Evolutionary conservation across 2,329 filamentous ascomycete genomes (phyloP), one percentile per base, ranked within the genome.

Genomic region (Teratosphaeria pseudoeucalypti): DNA sequence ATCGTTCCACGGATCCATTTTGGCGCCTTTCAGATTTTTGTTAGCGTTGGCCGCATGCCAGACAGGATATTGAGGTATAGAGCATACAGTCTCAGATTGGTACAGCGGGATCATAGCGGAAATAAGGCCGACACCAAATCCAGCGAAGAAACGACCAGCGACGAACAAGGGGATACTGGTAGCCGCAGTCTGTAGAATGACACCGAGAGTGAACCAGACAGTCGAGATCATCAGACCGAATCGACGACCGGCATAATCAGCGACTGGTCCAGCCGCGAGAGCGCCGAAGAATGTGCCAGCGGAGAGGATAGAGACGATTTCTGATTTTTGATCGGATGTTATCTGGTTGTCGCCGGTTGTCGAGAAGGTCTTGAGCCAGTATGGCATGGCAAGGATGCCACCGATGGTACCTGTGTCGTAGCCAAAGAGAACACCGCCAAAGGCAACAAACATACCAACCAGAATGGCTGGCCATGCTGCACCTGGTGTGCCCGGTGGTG

Each of bases 231-330:
- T 85, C 60, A 92, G 80, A 39, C 87, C 88, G 60, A 82, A 76
- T 56, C 89, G 84, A 67, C 88, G 86, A 61, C 89, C 89, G 56
- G 88, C 74, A 37, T 78, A 75, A 71, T 95, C 90, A 57, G 85
- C 89, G 6, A 84, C 73, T 1, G 87, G 88, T 11, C 88, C 88
- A 43, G 88, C 83, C 14, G 85, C 72, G 27, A 94, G 78, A 32
- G 90, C 82, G 39, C 90, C 90, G 59, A 90, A 76, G 65, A 89
- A 85, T 34, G 89, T 94, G 56, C 90, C 90, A 52, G 86, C 87
- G 61, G 89, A 92, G 52, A 95, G 80, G 64, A 95, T 92, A 16
- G 89, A 88, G 55, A 94, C 89, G 60, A 92, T 87, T 63, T 88
- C 78, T 27, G 89, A 87, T 52, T 85, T 83, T 71, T 92, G 79